Base-by-base conservation (phyloP, 75 land plant species). In the Selaginella tamariscina region DNA sequence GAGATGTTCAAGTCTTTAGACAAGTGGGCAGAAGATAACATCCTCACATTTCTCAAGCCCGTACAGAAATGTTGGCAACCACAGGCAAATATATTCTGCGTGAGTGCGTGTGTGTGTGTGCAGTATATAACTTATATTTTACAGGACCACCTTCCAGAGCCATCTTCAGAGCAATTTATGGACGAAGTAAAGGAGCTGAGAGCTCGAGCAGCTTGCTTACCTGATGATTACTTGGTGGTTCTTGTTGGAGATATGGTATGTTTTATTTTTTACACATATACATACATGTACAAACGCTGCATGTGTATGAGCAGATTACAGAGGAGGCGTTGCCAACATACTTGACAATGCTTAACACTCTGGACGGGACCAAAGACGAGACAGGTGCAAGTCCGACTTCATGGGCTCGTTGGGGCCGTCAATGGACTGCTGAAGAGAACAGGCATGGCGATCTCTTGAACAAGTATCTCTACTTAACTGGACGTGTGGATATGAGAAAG, bases 211-310 rank as follows among this genome's bases (percentile, higher is more conserved):
- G 76, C 69, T 27, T 82, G 78, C 49, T 33, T 84, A 1, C 86
- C 86, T 1, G 86, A 84, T 65, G 86, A 84, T 27, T 82, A 82
- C 65, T 59, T 84, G 30, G 84, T 84, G 30, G 68, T 71, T 33
- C 68, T 84, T 29, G 86, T 84, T 0, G 86, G 86, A 56, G 86
- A 82, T 33, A 82, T 73, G 75, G n/a, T n/a, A n/a, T n/a, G n/a
- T n/a, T n/a, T n/a, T n/a, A n/a, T n/a, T n/a, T n/a, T n/a, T n/a
- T n/a, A n/a, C n/a, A n/a, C n/a, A n/a, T n/a, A n/a, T n/a, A n/a
- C n/a, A n/a, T n/a, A n/a, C n/a, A n/a, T n/a, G n/a, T n/a, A n/a
- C n/a, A n/a, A n/a, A n/a, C n/a, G n/a, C n/a, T n/a, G n/a, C n/a
- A n/a, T n/a, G n/a, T n/a, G n/a, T n/a, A n/a, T n/a, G n/a, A n/a